Conservation (phyloP, 768 basidiomycete genomes). For the Symmetrospora coprosmae region DNA sequence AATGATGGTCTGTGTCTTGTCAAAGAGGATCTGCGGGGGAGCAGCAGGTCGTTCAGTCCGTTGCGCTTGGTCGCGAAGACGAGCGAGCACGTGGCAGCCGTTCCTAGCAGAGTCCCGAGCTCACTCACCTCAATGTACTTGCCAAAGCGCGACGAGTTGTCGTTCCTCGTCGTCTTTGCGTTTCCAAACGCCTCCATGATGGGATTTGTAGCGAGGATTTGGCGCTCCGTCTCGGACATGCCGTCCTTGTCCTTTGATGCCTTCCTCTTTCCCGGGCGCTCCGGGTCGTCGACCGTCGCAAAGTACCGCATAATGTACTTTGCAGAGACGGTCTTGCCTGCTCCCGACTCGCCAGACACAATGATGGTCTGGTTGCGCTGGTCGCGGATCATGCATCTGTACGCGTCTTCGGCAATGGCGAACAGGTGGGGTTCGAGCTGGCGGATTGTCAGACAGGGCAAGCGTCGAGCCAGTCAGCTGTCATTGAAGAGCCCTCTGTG, state of each 20-base stretch:
- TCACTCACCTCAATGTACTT: constrained; percentile 88
- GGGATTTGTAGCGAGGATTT: constrained; percentile 97
- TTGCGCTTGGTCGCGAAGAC: not conserved
- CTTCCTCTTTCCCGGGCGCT: constrained; percentile 40
- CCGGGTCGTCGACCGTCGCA: constrained; percentile 83
- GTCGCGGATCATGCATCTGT: constrained; percentile 89
- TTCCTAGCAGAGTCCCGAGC: not conserved
- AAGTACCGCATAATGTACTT: constrained; percentile 99
- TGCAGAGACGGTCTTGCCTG: constrained; percentile 97
- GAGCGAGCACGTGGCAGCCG: not conserved
- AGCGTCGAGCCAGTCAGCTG: not conserved
- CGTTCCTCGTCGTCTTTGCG: constrained; percentile 96
- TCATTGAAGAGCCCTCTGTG: not conserved
- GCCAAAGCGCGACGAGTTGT: constrained; percentile 96
- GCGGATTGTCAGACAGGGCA: not conserved
- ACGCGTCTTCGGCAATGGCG: constrained; percentile 97
- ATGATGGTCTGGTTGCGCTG: constrained; percentile 95
- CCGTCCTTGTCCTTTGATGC: constrained; percentile 35
- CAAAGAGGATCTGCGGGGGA: constrained; percentile 69
- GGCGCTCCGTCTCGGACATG: constrained; percentile 81
- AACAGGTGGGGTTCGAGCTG: constrained; percentile 91
- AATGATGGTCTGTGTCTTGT: constrained; percentile 87
- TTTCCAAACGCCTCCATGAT: constrained; percentile 98
- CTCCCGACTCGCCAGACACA: constrained; percentile 96
- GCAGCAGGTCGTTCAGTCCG: no score